Evolutionary conservation across 139 green algal species (phyloP).

Genomic region (Edaphochlamys debaryana): DNA sequence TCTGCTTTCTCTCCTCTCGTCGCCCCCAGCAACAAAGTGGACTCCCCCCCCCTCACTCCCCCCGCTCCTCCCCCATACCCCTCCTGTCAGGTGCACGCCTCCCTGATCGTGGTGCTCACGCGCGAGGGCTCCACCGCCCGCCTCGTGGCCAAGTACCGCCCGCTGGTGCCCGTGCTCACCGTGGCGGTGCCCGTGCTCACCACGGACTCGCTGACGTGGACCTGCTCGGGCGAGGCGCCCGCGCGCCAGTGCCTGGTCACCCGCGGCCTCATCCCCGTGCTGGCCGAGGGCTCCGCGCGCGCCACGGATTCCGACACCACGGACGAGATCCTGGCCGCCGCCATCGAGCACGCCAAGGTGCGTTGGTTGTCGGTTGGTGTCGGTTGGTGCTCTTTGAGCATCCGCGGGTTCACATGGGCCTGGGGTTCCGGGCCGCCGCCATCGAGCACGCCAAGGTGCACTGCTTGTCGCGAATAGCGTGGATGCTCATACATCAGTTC

Average conservation of each 20-base stretch:
- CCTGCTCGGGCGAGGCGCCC: conserved; percentile 88
- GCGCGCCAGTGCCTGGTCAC: conserved; percentile 87
- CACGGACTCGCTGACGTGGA: conserved; percentile 91
- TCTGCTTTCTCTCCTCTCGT: too few species aligned
- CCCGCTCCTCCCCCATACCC: too few species aligned
- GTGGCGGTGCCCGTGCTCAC: conserved; percentile 92
- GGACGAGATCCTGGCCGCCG: conserved; percentile 90
- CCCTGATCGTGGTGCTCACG: conserved; percentile 92
- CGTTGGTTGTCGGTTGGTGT: too few species aligned
- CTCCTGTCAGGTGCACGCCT: conserved; percentile 89
- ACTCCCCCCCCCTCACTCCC: too few species aligned
- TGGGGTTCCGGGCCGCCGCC: conserved; percentile 85
- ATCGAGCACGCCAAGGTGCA: conserved; percentile 83
- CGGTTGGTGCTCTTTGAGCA: too few species aligned
- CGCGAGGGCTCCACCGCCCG: conserved; percentile 88
- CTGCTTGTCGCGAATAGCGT: too few species aligned
- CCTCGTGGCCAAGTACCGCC: conserved; percentile 95
- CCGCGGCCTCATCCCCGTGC: conserved; percentile 88
- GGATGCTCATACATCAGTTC: too few species aligned
- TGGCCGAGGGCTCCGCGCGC: conserved; percentile 89
- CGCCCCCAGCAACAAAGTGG: too few species aligned
- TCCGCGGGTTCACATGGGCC: too few species aligned
- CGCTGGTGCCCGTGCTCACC: conserved; percentile 89
- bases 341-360: conserved; percentile 85
- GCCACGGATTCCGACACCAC: conserved; percentile 93